Base-by-base conservation (phyloP, 2,329 filamentous ascomycete species). In the Phaeosphaeria sp. region DNA sequence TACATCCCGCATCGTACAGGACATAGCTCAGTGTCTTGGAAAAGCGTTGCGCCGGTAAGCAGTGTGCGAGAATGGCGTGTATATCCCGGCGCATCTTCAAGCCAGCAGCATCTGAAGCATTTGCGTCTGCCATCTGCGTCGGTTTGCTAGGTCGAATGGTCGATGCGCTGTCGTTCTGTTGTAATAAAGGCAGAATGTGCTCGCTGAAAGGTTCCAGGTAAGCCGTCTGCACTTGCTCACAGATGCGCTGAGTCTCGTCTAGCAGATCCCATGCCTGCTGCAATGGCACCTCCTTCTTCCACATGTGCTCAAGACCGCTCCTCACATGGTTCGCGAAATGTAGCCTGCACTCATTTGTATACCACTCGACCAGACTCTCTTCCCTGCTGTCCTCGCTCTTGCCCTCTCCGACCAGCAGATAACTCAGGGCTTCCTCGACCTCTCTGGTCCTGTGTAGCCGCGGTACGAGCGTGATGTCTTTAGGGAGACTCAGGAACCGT, bases 1-100 rank as follows among this genome's bases (percentile, higher is more conserved):
- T 76, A 49, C 78, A 80, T 56, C 86, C 80, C n/a, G 86, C 79
- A 51, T 81, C 79, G 13, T 79, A 79, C 46, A 91, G 68, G 39
- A 89, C 83, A 43, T 76, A 78, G 43, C 81, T 82, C 22, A 91
- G 73, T 1, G 87, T 84, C 48, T 78, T 77, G 36, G 83, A 80
- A 49, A 90, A 78, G 3, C 82, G 78, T 39, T 78, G 78, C 2
- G 83, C 56, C 3, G 73, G 84, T 57, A 87, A 81, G 9, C 87
- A 88, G 71, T 89, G 89, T 45, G 85, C 84, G 60, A 91, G 83
- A 21, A 90, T 80, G 21, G 88, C 86, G 66, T 89, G 84, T 11
- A 91, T 74, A 61, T 91, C 88, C 49, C 83, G 79, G 17, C 79
- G 80, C 67, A 91, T 90, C 55, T 83, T 84, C 51, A 63, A 66